Percentiles rank a stretch among this genome's conserved stretches.
Evolutionary conservation across 139 green algal species (phyloP).

Genomic region (Tetraselmis chui): DNA sequence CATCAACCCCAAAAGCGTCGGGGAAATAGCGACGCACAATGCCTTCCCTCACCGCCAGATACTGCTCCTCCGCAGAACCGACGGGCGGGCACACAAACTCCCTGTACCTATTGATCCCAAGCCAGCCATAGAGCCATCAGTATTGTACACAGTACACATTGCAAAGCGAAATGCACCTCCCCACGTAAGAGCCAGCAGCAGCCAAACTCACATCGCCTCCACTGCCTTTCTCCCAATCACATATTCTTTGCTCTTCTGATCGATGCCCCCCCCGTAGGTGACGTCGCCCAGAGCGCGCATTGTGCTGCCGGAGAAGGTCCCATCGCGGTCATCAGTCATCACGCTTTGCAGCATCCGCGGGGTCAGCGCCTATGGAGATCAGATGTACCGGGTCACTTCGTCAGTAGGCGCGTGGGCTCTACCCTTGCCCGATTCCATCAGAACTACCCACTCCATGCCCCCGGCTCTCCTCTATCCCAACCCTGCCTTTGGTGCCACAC

Average conservation of each 20-base stretch:
- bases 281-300: neutral
- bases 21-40: slow-evolving; percentile 51
- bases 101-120: neutral
- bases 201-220: neutral
- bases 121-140: neutral
- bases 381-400: neutral
- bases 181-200: neutral
- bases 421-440: too few species aligned
- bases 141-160: neutral
- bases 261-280: neutral
- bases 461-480: too few species aligned
- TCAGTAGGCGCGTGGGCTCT: too few species aligned
- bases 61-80: slow-evolving; percentile 12
- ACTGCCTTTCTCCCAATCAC: neutral
- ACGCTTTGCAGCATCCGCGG: neutral
- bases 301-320: neutral
- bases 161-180: neutral
- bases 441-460: too few species aligned
- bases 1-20: slow-evolving; percentile 56
- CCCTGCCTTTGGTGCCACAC: neutral
- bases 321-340: neutral
- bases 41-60: slow-evolving; percentile 11
- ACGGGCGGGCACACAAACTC: neutral
- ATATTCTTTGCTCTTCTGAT: too few species aligned
- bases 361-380: neutral